phyloP scores from a whole-genome alignment of 495 filamentous ascomycete genomes.

The Hypoxylon fuscum region DNA sequence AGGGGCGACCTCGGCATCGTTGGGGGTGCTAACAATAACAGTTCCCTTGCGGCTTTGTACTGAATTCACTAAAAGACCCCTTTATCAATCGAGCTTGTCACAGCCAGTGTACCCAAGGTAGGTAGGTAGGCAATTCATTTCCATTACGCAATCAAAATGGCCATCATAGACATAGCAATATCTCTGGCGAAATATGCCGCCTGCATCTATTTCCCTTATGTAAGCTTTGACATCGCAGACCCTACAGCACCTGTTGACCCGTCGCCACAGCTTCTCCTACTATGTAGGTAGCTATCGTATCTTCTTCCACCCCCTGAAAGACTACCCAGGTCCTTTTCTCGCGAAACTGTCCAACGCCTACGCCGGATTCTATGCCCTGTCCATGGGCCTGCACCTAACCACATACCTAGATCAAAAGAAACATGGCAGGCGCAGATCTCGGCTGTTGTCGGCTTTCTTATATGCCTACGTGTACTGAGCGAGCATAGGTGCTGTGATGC shows the following conservation, averaged over 20 bases:
- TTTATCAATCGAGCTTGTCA: too few relatives aligned
- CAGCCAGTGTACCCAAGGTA: too few relatives aligned
- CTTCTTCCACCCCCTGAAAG: conserved; percentile 45
- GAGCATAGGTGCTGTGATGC: conserved; percentile 36
- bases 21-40: too few relatives aligned
- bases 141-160: too few relatives aligned
- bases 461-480: too few relatives aligned
- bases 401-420: conserved; percentile 50
- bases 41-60: too few relatives aligned
- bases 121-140: too few relatives aligned
- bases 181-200: not conserved
- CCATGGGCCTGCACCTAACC: conserved; percentile 50
- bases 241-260: not conserved
- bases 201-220: not conserved
- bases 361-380: conserved; percentile 49
- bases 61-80: too few relatives aligned
- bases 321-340: conserved; percentile 61
- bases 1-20: too few relatives aligned
- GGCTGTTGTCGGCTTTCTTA: too few relatives aligned
- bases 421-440: conserved; percentile 51
- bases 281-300: conserved; percentile 21
- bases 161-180: too few relatives aligned
- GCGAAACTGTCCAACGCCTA: conserved; percentile 54
- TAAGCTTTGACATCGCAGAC: not conserved
- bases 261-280: too few relatives aligned